Conservation (phyloP, 2,329 filamentous ascomycete species). For the Raffaelea deltoideospora region DNA sequence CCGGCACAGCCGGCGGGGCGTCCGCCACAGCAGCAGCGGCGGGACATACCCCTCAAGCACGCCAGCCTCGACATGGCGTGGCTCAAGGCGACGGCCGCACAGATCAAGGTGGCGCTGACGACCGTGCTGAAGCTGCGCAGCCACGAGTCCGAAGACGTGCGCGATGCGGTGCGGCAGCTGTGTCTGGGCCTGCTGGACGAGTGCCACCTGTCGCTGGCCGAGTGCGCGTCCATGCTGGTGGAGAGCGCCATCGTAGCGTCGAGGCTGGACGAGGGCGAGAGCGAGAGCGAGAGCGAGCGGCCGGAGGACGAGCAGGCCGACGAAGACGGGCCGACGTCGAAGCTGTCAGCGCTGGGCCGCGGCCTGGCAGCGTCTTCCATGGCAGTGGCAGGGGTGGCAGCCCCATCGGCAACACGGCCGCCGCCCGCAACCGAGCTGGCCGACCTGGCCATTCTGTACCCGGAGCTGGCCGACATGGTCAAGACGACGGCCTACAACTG, state of each 20-base stretch:
- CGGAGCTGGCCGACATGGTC: conserved; percentile 37
- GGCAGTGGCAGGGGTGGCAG: conserved; percentile 6
- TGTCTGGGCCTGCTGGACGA: conserved; percentile 66
- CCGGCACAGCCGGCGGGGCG: background rate
- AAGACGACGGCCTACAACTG: conserved; percentile 63
- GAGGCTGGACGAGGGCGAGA: too few relatives aligned
- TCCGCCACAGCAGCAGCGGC: background rate
- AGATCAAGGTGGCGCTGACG: conserved; percentile 70
- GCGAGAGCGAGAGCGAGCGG: too few relatives aligned
- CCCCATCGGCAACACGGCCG: background rate
- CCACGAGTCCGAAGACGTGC: conserved; percentile 56
- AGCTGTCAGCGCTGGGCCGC: too few relatives aligned
- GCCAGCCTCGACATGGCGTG: conserved; percentile 33
- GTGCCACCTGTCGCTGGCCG: conserved; percentile 56
- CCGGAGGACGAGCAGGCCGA: conserved; percentile 22
- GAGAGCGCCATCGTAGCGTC: conserved; percentile 67
- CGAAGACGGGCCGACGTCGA: too few relatives aligned
- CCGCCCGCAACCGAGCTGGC: conserved; percentile 19
- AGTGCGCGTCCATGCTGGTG: conserved; percentile 55
- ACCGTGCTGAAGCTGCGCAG: conserved; percentile 61
- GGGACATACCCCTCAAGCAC: background rate
- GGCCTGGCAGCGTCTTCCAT: too few relatives aligned
- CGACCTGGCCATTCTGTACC: conserved; percentile 37
- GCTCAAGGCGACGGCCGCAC: conserved; percentile 64
- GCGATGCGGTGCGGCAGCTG: conserved; percentile 48